Evolutionary conservation across 2,329 filamentous ascomycete species (phyloP), one percentile per base, ranked within the genome.

Genomic region (Lizonia empirigonia): DNA sequence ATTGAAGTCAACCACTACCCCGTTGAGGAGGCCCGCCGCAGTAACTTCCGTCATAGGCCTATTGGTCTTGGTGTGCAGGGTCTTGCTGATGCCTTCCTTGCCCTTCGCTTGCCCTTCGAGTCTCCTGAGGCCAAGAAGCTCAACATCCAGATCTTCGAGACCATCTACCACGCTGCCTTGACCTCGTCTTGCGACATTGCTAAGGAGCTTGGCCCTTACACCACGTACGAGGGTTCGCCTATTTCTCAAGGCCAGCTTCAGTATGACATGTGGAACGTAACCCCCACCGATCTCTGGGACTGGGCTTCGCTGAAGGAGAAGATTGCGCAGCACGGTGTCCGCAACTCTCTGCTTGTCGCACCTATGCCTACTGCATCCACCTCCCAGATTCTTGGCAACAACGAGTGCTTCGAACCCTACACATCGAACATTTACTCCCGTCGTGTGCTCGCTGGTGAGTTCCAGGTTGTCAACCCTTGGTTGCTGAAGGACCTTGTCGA

Each of bases 361-460:
- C 94, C 94, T 55, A 99, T 99, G 94, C 94, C 94, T 20, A 99
- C 94, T 69, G 94, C 94, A 50, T 94, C 89, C 59, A 99, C 94
- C 29, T 96, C 91, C 53, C 94, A 99, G 80, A 99, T 99, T 72
- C 82, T 99, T 65, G 94, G 94, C 68, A 96, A 97, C 84, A 99
- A 99, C 75, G 94, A 99, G 79, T 99, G 94, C 82, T 99, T 99
- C 74, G 94, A 99, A 82, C 94, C 94, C 32, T 99, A 99, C 80
- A 99, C 94, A 4, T 97, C 93, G 65, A 99, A 99, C 83, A 99
- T 99, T 76, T 99, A 99, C 82, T 96, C 93, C 65, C 93, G 94
- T 59, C 93, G 94, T 82, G 94, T 99, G 49, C 82, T 99, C 66
- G 94, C 94, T 63, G 94, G 94, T 67, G 94, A 99, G 76, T 99